These are phyloP conservation scores for Tolypocladium amazonense DNA, from an alignment of 2,329 filamentous ascomycete genomes.

Conservation along the genomic window DNA sequence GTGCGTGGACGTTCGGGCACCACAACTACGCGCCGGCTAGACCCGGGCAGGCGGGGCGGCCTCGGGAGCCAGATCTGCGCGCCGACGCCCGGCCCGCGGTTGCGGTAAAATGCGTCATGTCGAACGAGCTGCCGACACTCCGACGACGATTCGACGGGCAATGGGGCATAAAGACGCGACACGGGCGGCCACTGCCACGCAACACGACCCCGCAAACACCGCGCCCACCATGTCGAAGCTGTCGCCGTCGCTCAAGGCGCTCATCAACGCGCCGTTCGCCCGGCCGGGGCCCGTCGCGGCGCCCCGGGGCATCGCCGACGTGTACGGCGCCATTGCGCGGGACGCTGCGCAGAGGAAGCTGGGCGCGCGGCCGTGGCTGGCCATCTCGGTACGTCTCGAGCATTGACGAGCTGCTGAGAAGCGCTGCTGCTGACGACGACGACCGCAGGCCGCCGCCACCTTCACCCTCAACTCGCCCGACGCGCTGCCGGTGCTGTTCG, in stretches of 20 bases:
- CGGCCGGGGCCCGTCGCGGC: slow-evolving; percentile 55
- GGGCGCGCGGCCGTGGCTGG: slow-evolving; percentile 54
- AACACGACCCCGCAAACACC: slow-evolving; percentile 4
- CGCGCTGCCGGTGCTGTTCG: slow-evolving; percentile 54
- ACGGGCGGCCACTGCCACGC: background rate
- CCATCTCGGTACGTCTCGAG: slow-evolving; percentile 42
- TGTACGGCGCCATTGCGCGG: slow-evolving; percentile 53
- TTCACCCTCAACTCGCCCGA: slow-evolving; percentile 82
- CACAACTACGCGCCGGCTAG: background rate
- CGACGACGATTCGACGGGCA: background rate
- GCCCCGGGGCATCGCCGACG: slow-evolving; percentile 48
- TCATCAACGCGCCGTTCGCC: slow-evolving; percentile 61
- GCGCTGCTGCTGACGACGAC: background rate
- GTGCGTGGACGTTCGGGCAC: background rate
- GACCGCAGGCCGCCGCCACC: slow-evolving; percentile 58
- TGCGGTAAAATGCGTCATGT: background rate
- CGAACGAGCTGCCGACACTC: background rate
- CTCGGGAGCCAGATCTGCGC: background rate
- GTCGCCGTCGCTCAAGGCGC: slow-evolving; percentile 57
- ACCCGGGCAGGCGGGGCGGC: background rate
- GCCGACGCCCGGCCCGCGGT: background rate
- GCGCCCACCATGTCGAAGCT: slow-evolving; percentile 63
- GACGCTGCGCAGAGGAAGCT: slow-evolving; percentile 53
- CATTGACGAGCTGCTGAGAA: background rate
- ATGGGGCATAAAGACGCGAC: background rate